Evolutionary conservation across 2,329 filamentous ascomycete genomes (phyloP).

Genomic region (Bipolaris victoriae): DNA sequence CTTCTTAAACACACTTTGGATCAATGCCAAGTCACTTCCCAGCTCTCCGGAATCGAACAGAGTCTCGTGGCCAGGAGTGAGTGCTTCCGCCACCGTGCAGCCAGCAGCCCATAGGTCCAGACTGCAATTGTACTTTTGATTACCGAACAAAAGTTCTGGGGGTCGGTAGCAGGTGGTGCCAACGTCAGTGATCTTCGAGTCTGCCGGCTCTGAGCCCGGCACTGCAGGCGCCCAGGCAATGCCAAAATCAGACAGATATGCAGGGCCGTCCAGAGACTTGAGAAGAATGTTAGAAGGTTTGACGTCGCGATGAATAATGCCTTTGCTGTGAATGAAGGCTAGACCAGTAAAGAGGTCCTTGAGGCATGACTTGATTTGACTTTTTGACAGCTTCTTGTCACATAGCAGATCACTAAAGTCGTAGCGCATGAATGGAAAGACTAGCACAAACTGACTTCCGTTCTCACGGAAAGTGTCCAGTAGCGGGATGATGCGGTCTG

Average conservation of each 20-base stretch:
- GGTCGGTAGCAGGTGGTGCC: conserved; percentile 91
- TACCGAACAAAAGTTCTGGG: conserved; percentile 88
- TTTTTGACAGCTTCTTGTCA: conserved; percentile 47
- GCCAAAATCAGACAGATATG: conserved; percentile 88
- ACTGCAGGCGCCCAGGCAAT: conserved; percentile 78
- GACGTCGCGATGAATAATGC: conserved; percentile 90
- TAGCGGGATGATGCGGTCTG: conserved; percentile 68
- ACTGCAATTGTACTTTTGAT: conserved; percentile 70
- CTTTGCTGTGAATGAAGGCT: conserved; percentile 70
- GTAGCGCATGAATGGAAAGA: conserved; percentile 81
- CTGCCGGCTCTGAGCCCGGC: conserved; percentile 64
- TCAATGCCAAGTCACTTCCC: conserved; percentile 88
- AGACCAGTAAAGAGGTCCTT: conserved; percentile 74
- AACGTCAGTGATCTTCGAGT: conserved; percentile 85
- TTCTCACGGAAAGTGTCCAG: conserved; percentile 74
- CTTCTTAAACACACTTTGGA: conserved; percentile 90
- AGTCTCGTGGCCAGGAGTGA: conserved; percentile 61
- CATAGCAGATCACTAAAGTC: conserved; percentile 74
- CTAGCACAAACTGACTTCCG: conserved; percentile 74
- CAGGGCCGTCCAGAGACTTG: conserved; percentile 69
- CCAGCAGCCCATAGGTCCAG: conserved; percentile 93
- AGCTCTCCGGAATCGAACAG: conserved; percentile 89
- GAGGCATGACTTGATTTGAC: conserved; percentile 60
- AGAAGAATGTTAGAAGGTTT: conserved; percentile 91
- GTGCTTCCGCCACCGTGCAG: conserved; percentile 79